phyloP scores from a whole-genome alignment of 768 basidiomycete genomes.

The Tylopilus subfusipes region DNA sequence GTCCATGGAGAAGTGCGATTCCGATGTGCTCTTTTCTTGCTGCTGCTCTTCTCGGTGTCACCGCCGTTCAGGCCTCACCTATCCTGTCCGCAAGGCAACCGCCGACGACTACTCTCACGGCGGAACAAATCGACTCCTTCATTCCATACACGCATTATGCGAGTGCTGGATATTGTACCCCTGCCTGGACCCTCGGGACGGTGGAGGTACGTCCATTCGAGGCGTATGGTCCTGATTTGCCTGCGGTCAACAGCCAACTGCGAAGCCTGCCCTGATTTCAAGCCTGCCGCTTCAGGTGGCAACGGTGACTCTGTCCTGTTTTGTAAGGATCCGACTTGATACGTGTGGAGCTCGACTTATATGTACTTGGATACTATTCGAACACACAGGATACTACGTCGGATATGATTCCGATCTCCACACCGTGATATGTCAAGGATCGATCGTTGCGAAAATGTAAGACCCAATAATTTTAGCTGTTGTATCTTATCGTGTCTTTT shows the following conservation, averaged over 20 bases:
- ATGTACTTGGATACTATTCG: no score
- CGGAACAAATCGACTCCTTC: conserved; percentile 40
- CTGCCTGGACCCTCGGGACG: conserved; percentile 42
- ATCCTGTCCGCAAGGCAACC: conserved; percentile 31
- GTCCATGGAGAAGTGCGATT: neutral
- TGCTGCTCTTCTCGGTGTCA: conserved; percentile 14
- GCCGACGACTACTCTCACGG: conserved; percentile 37
- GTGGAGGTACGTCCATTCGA: conserved; percentile 43
- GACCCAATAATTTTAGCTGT: neutral
- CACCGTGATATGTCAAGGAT: conserved; percentile 39
- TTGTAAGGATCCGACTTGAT: conserved; percentile 28
- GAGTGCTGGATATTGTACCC: conserved; percentile 46
- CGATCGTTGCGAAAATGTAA: conserved; percentile 28
- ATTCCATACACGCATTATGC: conserved; percentile 50
- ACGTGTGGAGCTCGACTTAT: no score
- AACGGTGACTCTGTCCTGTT: conserved; percentile 41
- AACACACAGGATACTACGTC: no score
- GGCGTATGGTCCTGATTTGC: neutral
- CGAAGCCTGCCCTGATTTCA: conserved; percentile 43
- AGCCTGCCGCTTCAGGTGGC: conserved; percentile 47
- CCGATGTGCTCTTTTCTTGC: conserved; percentile 21
- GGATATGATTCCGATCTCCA: conserved; percentile 42
- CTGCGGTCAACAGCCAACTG: conserved; percentile 38
- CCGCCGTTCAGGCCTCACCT: conserved; percentile 20
- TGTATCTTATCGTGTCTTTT: neutral